Evolutionary conservation across 208 protist genomes (phyloP).

Genomic region (Acanthamoeba royreba): DNA sequence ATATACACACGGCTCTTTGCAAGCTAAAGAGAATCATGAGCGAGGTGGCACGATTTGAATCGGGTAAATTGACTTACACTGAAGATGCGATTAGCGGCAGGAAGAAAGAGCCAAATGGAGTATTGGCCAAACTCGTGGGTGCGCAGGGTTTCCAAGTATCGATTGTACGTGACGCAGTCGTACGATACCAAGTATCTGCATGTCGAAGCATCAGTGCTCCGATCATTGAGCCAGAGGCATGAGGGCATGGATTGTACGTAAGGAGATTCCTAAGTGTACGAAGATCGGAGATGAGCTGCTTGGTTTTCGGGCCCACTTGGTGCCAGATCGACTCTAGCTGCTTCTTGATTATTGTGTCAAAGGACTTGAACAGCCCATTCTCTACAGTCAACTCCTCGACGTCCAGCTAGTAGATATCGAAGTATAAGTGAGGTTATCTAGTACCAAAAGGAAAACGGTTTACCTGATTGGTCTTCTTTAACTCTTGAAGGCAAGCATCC

Average conservation of each 20-base stretch:
- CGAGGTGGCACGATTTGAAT: too few species aligned
- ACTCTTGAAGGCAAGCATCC: conserved; percentile 27
- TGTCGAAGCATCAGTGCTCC: too few species aligned
- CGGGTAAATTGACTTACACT: not conserved
- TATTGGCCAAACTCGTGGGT: conserved; percentile 21
- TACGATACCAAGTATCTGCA: conserved; percentile 21
- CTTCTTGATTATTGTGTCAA: conserved; percentile 31
- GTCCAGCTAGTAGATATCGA: not conserved
- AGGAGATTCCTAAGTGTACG: conserved; percentile 18
- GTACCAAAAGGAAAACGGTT: too few species aligned
- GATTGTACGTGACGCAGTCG: conserved; percentile 37
- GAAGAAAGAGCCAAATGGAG: conserved; percentile 23
- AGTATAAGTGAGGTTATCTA: not conserved
- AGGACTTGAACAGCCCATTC: conserved; percentile 41
- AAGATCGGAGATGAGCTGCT: conserved; percentile 34
- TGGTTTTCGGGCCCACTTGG: conserved; percentile 23
- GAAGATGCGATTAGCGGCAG: not conserved
- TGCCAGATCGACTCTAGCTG: conserved; percentile 45
- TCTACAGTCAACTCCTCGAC: conserved; percentile 35
- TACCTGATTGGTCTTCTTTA: conserved; percentile 45
- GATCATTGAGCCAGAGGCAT: too few species aligned
- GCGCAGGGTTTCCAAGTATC: conserved; percentile 19
- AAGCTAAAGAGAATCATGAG: not conserved
- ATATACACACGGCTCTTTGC: not conserved
- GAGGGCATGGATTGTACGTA: too few species aligned